Evolutionary conservation across 2,329 filamentous ascomycete genomes (phyloP).

Genomic region (Sporothrix brasiliensis): DNA sequence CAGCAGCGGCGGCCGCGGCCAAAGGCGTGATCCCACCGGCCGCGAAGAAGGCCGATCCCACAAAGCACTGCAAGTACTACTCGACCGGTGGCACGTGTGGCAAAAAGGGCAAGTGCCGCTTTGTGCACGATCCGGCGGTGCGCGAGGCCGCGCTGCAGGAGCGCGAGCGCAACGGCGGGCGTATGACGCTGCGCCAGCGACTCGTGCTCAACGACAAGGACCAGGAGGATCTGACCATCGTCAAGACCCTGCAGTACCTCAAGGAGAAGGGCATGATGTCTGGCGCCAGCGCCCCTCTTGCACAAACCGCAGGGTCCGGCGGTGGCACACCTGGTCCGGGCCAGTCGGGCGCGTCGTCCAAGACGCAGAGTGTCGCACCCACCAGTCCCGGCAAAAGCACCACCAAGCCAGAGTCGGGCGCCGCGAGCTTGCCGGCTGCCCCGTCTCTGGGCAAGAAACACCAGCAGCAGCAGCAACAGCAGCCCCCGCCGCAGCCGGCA

Average conservation of each 20-base stretch:
- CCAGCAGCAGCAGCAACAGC: neutral
- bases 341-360: neutral
- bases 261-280: slow-evolving; percentile 61
- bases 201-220: slow-evolving; percentile 69
- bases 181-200: slow-evolving; percentile 67
- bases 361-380: neutral
- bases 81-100: slow-evolving; percentile 69
- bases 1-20: neutral
- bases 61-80: slow-evolving; percentile 71
- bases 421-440: slow-evolving; percentile 30
- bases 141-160: slow-evolving; percentile 66
- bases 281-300: slow-evolving; percentile 33
- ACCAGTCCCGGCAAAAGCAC: neutral
- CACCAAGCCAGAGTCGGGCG: slow-evolving; percentile 11
- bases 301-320: neutral
- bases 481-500: neutral
- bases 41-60: slow-evolving; percentile 61
- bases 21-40: slow-evolving; percentile 46
- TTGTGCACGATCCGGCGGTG: slow-evolving; percentile 67
- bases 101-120: slow-evolving; percentile 75
- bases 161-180: slow-evolving; percentile 65
- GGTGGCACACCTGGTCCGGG: neutral
- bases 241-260: slow-evolving; percentile 67
- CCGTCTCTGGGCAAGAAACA: slow-evolving; percentile 38
- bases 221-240: slow-evolving; percentile 66